phyloP scores from a whole-genome alignment of 140 eudicot species.

The Senecio squalidus region DNA sequence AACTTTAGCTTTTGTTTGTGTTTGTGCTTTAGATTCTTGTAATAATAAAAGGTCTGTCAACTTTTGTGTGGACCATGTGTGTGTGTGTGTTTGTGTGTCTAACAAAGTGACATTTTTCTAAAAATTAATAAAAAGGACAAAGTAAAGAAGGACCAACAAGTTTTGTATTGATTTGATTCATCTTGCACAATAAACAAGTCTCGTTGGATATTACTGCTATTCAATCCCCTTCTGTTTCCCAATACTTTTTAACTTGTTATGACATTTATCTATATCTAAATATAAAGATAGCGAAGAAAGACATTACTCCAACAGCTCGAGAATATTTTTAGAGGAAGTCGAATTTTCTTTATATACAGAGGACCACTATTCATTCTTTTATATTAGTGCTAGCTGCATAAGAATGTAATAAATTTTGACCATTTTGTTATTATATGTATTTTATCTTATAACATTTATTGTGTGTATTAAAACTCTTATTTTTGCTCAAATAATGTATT shows the following conservation, averaged over 20 bases:
- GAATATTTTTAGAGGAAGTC: too few relatives aligned
- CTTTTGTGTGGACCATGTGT: constrained; percentile 31
- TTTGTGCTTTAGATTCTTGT: constrained; percentile 32
- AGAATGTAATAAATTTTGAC: too few relatives aligned
- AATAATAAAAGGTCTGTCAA: constrained; percentile 20
- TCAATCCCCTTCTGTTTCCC: constrained; percentile 11
- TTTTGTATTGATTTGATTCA: constrained; percentile 18
- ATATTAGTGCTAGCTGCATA: too few relatives aligned
- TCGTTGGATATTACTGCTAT: constrained; percentile 19
- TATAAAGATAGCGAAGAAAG: too few relatives aligned
- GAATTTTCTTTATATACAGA: too few relatives aligned
- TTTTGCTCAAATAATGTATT: too few relatives aligned
- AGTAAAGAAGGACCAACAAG: constrained; percentile 24
- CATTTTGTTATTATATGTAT: too few relatives aligned
- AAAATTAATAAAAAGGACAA: background rate
- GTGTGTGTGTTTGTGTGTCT: constrained; percentile 17
- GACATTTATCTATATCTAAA: too few relatives aligned
- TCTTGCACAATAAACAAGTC: constrained; percentile 8
- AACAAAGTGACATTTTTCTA: constrained; percentile 12
- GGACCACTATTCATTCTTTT: too few relatives aligned
- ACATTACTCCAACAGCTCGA: too few relatives aligned
- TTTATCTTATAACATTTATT: too few relatives aligned
- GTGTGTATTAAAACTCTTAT: too few relatives aligned
- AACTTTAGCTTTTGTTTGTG: constrained; percentile 35
- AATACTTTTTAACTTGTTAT: constrained; percentile 14